Conservation (phyloP, 495 filamentous ascomycete species). For the Darksidea phi region DNA sequence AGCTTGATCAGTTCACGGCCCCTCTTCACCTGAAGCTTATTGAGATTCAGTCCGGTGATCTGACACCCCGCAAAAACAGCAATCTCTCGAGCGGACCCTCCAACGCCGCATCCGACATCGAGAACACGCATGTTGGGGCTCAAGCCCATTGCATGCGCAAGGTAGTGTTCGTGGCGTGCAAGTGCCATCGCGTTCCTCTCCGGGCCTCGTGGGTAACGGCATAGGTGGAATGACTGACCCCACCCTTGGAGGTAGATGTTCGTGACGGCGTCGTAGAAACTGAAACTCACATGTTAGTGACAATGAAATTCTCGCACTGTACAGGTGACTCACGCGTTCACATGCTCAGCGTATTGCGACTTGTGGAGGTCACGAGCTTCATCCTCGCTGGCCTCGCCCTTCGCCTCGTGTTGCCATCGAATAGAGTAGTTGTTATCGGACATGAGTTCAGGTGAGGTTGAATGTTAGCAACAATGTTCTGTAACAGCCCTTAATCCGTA, state of each 20-base stretch:
- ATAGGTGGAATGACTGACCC: conserved; percentile 94
- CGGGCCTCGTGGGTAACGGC: conserved; percentile 73
- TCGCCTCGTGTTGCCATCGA: no score
- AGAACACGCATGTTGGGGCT: conserved; percentile 81
- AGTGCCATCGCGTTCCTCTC: conserved; percentile 88
- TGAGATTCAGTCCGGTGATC: conserved; percentile 95
- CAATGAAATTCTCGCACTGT: no score
- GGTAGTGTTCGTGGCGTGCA: conserved; percentile 95
- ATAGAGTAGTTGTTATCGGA: no score
- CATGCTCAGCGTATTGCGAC: no score
- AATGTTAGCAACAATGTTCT: no score
- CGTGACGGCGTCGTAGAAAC: conserved; percentile 83
- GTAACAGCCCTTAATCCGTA: no score
- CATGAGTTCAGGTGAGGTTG: no score
- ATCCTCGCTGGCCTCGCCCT: no score
- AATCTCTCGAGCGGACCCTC: conserved; percentile 91
- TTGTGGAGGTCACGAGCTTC: no score
- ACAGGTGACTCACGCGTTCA: no score
- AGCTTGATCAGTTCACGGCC: no score
- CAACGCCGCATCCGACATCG: conserved; percentile 95
- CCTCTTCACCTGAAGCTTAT: conserved; percentile 95
- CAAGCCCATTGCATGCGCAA: conserved; percentile 81
- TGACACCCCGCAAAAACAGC: conserved; percentile 87
- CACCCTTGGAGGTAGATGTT: conserved; percentile 96
- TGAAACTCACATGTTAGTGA: no score